Evolutionary conservation across 2,329 filamentous ascomycete species (phyloP), one percentile per base, ranked within the genome.

Genomic region (Thelonectria rubi): DNA sequence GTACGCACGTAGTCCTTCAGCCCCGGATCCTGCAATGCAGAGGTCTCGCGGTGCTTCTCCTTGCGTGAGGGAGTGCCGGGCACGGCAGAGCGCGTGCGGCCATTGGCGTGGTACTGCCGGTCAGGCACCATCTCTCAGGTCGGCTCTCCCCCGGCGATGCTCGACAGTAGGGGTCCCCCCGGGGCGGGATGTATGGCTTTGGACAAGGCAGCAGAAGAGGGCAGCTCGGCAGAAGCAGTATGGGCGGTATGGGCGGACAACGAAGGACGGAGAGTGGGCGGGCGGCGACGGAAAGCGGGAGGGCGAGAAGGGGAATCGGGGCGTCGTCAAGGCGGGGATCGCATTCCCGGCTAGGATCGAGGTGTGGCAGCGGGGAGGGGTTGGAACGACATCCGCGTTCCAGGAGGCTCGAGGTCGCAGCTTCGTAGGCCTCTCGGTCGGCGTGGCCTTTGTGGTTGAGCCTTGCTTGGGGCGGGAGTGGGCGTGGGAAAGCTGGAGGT

Each of bases 1-100:
- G 26, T 67, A 88, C 88, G 71, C 84, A 91, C 89, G 75, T 91
- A 94, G 79, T 94, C 91, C 79, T 91, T 92, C 73, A 94, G 77
- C 20, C 90, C 91, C 3, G 89, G 90, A 75, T 93, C 91, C 75
- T 93, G 91, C 60, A 92, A 80, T 6, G 89, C 88, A 67, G 79
- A 79, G 57, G 80, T 86, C 69, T 90, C 87, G 66, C 88, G 86
- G 39, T 81, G 84, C 68, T 86, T 86, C 21, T 91, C 81, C 66
- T 87, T 87, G 50, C 90, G 86, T 67, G 85, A 87, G 17, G 88
- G 88, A 45, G 85, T 88, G 56, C 82, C 82, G 61, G 81, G 83
- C 69, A 76, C 75, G 67, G 79, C 73, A 55, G 78, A 72, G 69
- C 79, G 79, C 67, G 76, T 73, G 53, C 76, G 79, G 65, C 79